These are phyloP conservation scores for Leishmania aethiopica DNA, from an alignment of 208 protist genomes.

Conservation along the genomic window DNA sequence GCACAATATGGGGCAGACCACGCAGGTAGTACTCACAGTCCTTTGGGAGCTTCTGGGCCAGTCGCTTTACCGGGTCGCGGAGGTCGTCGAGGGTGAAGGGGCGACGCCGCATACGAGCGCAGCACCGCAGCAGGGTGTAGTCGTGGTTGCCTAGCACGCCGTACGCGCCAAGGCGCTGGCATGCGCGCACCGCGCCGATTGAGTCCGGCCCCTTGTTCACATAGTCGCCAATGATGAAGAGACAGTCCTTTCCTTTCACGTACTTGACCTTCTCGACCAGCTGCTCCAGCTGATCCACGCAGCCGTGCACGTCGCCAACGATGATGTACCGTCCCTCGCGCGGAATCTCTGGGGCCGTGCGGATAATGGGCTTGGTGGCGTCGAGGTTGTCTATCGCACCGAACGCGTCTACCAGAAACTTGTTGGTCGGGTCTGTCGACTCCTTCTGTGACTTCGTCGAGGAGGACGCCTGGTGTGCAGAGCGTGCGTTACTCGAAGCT, in stretches of 20 bases:
- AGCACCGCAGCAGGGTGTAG: slow-evolving; percentile 80
- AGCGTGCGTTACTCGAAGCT: background rate
- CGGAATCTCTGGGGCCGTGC: slow-evolving; percentile 48
- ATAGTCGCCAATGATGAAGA: slow-evolving; percentile 88
- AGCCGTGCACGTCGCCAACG: slow-evolving; percentile 92
- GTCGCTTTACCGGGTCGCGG: slow-evolving; percentile 77
- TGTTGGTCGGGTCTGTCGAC: slow-evolving; percentile 19
- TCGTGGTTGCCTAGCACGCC: slow-evolving; percentile 92
- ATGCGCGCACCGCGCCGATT: slow-evolving; percentile 68
- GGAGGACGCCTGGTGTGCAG: background rate
- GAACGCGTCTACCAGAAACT: slow-evolving; percentile 34
- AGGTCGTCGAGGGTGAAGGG: slow-evolving; percentile 59
- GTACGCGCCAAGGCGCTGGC: slow-evolving; percentile 67
- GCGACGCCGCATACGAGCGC: slow-evolving; percentile 38
- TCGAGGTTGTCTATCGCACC: slow-evolving; percentile 64
- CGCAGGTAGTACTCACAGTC: slow-evolving; percentile 87
- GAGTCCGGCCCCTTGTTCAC: slow-evolving; percentile 92
- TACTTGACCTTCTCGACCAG: slow-evolving; percentile 87
- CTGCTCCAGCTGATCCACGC: slow-evolving; percentile 75
- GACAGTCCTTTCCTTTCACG: slow-evolving; percentile 63
- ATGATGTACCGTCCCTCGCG: slow-evolving; percentile 75
- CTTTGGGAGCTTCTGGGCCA: slow-evolving; percentile 67
- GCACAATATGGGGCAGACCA: slow-evolving; percentile 80
- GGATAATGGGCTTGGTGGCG: slow-evolving; percentile 65
- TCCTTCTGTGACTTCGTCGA: slow-evolving; percentile 1